Percentiles rank a stretch among this genome's conserved stretches.
phyloP scores from a whole-genome alignment of 2,329 filamentous ascomycete species.

The Colletotrichum sp. region DNA sequence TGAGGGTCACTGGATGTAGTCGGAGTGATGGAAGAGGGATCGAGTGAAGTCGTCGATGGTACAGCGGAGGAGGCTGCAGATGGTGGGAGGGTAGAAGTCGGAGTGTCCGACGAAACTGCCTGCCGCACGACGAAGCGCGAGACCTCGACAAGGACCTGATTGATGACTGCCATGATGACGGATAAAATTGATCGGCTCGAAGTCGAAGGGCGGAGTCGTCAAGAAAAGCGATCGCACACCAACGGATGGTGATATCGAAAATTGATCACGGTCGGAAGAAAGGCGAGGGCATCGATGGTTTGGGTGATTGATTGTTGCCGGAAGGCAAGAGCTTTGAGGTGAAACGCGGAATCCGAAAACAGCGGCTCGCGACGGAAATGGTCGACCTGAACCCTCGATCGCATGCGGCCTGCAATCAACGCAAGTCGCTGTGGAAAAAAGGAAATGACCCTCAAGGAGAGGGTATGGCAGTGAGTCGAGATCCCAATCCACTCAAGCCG shows the following conservation, averaged over 20 bases:
- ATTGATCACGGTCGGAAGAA: constrained; percentile 4
- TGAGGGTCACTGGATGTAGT: background rate
- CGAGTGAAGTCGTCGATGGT: constrained; percentile 21
- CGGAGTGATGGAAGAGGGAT: constrained; percentile 1
- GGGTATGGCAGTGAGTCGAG: background rate
- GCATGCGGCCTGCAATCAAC: constrained; percentile 12
- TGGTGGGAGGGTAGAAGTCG: constrained; percentile 22
- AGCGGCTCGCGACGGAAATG: constrained; percentile 12
- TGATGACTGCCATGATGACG: constrained; percentile 38
- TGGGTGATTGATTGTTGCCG: background rate
- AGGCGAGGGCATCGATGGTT: constrained; percentile 8
- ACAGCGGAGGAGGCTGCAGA: constrained; percentile 7
- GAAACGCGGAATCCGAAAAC: constrained; percentile 12
- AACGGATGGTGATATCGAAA: constrained; percentile 3
- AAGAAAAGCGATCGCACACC: background rate
- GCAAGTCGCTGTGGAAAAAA: background rate
- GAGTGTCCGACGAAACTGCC: constrained; percentile 6
- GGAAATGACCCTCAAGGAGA: no score
- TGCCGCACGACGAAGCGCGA: constrained; percentile 38
- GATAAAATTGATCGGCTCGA: background rate
- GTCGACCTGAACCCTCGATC: constrained; percentile 7
- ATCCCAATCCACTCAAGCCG: constrained; percentile 6
- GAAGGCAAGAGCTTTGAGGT: background rate
- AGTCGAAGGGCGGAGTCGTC: background rate
- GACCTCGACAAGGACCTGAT: constrained; percentile 39